phyloP scores from a whole-genome alignment of 306 rosid species.

The Cercis canadensis region DNA sequence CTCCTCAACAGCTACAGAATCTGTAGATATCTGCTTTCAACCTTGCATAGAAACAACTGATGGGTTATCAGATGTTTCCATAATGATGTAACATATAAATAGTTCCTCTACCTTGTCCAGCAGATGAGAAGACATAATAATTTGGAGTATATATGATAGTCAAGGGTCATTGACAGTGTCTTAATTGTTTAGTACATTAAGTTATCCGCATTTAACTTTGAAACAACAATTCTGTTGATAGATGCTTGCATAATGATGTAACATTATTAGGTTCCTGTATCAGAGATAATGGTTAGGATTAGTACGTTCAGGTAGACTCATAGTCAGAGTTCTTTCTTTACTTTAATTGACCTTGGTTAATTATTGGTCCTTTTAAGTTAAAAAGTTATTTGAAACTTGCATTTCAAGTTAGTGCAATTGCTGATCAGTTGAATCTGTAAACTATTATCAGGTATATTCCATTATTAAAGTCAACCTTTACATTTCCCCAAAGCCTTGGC shows the following conservation, averaged over 20 bases:
- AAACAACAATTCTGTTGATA: too few species aligned
- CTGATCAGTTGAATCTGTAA: constrained; percentile 34
- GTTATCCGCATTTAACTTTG: too few species aligned
- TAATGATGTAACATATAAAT: constrained; percentile 5
- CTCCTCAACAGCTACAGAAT: neutral
- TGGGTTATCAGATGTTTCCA: neutral
- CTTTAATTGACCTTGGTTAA: neutral
- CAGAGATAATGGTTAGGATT: neutral
- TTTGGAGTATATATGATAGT: too few species aligned
- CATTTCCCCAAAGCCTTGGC: constrained; percentile 94
- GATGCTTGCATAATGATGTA: too few species aligned
- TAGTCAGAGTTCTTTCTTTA: constrained; percentile 13
- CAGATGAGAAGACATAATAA: neutral
- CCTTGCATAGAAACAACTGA: constrained; percentile 1
- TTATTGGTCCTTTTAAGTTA: constrained; percentile 14
- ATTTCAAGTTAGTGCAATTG: constrained; percentile 4
- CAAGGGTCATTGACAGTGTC: too few species aligned
- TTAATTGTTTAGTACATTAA: too few species aligned
- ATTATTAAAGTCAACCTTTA: constrained; percentile 75
- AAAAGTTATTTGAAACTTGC: constrained; percentile 22
- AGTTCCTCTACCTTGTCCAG: neutral
- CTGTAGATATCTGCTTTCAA: neutral
- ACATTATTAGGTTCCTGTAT: neutral
- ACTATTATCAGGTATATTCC: constrained; percentile 79
- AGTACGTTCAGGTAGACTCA: neutral